Evolutionary conservation across 176 grass and related monocot species (phyloP), one percentile per base, ranked within the genome.

Genomic region (Chloris gayana): DNA sequence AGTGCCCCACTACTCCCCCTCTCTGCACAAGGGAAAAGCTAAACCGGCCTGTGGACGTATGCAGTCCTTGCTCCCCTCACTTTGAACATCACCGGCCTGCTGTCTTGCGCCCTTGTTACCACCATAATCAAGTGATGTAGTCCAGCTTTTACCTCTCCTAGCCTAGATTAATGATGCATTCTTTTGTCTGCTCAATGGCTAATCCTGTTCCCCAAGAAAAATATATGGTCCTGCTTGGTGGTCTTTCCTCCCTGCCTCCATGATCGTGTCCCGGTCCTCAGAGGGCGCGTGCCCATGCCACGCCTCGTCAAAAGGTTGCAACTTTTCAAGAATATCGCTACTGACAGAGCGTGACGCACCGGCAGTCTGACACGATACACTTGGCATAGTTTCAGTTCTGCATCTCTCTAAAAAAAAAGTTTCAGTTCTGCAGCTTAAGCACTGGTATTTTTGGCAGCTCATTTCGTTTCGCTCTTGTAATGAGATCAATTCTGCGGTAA

Each of bases 91-190:
- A 72, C 33, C 45, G 31, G 66, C 21, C 61, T 53, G 54, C 54
- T 4, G 57, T 4, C 9, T 26, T 1, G 4, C 1, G n/a, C 2
- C 69, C 64, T 70, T 82, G 84, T 70, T 39, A 75, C 57, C 53
- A 57, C 72, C 85, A 37, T 37, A 85, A 88, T 84, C 86, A 75
- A 88, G 81, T 74, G 81, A 41, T 47, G 57, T 65, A 37, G 73
- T 38, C 22, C 15, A 73, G 72, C 35, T 59, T 87, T 83, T 87
- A 50, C 47, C 12, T 17, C 14, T 58, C n/a, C 9, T 60, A 60
- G 21, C 18, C 60, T 83, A 88, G 82, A 45, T 66, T 82, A 71
- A 81, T 77, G 58, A 67, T 77, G 6, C 78, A 50, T 0, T 66
- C 58, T 50, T 77, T 83, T 73, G 56, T 11, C 70, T 69, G 50